Evolutionary conservation across 2,329 filamentous ascomycete genomes (phyloP).

Genomic region (Basipetospora sp.): DNA sequence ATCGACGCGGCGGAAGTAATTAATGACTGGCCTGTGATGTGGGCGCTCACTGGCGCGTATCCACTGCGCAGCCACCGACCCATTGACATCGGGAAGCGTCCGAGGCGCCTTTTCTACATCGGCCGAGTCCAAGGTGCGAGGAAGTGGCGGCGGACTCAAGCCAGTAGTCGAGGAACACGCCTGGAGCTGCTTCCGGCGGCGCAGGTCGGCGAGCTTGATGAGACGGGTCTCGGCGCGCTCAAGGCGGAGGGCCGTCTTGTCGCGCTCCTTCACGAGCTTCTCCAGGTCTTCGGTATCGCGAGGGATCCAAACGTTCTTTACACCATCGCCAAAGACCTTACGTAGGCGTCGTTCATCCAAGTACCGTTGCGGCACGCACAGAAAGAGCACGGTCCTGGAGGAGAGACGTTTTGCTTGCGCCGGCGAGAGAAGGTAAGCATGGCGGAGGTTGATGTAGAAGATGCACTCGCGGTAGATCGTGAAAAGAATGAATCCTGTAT

Average conservation of each 20-base stretch:
- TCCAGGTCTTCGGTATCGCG: slow-evolving; percentile 61
- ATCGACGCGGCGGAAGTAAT: slow-evolving; percentile 79
- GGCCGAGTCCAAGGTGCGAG: background rate
- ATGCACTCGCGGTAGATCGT: slow-evolving; percentile 80
- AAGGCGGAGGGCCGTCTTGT: slow-evolving; percentile 60
- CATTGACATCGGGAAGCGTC: slow-evolving; percentile 26
- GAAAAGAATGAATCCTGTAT: slow-evolving; percentile 61
- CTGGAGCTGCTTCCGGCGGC: slow-evolving; percentile 34
- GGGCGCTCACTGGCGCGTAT: slow-evolving; percentile 60
- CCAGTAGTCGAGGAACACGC: slow-evolving; percentile 5
- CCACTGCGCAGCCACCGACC: slow-evolving; percentile 50
- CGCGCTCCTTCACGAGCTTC: slow-evolving; percentile 60
- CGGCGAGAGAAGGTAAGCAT: slow-evolving; percentile 81
- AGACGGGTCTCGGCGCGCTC: slow-evolving; percentile 73
- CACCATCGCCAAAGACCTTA: slow-evolving; percentile 61
- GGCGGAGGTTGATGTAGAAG: slow-evolving; percentile 84
- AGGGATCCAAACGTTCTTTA: slow-evolving; percentile 72
- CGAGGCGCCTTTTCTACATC: slow-evolving; percentile 4
- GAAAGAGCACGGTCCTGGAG: slow-evolving; percentile 83
- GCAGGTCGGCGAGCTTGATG: slow-evolving; percentile 56
- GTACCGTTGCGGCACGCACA: slow-evolving; percentile 65
- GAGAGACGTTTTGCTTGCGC: slow-evolving; percentile 73
- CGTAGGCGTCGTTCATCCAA: slow-evolving; percentile 59
- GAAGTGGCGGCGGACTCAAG: no score
- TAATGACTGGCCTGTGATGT: slow-evolving; percentile 50